A percentile compares a stretch with the other conserved stretches of the same genome.
Conservation (phyloP, 192 early-diverging fungal species). For the Radiomyces spectabilis region DNA sequence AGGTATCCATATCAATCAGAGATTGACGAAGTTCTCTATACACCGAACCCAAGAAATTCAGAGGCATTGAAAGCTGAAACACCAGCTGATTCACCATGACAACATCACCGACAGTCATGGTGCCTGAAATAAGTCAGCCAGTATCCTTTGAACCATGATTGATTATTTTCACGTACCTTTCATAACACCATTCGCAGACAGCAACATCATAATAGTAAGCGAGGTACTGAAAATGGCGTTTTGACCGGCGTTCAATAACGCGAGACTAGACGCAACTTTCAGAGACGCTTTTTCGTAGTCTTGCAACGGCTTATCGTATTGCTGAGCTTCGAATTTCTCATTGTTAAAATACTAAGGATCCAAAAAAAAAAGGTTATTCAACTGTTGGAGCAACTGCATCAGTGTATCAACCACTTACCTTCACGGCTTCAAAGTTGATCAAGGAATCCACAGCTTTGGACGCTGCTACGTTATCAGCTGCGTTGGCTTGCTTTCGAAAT, state of each 20-base stretch:
- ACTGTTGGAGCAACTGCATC: slow-evolving; percentile 4
- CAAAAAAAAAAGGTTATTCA: neutral
- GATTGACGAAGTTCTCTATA: slow-evolving; percentile 95
- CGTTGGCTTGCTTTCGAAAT: slow-evolving; percentile 88
- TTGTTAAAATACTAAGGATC: slow-evolving; percentile 72
- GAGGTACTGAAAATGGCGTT: slow-evolving; percentile 90
- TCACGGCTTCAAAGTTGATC: slow-evolving; percentile 97
- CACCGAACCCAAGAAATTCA: slow-evolving; percentile 97
- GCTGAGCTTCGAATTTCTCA: slow-evolving; percentile 81
- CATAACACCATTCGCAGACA: slow-evolving; percentile 85
- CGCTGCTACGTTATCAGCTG: slow-evolving; percentile 93
- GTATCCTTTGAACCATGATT: too few species aligned
- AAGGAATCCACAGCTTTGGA: slow-evolving; percentile 91
- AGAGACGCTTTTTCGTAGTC: slow-evolving; percentile 95
- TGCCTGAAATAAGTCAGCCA: too few species aligned
- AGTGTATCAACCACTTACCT: slow-evolving; percentile 42
- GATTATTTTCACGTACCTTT: slow-evolving; percentile 37
- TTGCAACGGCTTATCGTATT: slow-evolving; percentile 80
- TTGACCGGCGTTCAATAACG: slow-evolving; percentile 93
- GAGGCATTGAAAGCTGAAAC: slow-evolving; percentile 93
- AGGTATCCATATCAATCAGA: slow-evolving; percentile 94
- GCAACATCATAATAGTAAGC: slow-evolving; percentile 92
- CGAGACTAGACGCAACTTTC: slow-evolving; percentile 80
- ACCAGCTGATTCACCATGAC: slow-evolving; percentile 99
- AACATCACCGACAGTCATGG: slow-evolving; percentile 92